phyloP scores from a whole-genome alignment of 805 yeast genomes.

The Kluyveromyces nonfermentans region DNA sequence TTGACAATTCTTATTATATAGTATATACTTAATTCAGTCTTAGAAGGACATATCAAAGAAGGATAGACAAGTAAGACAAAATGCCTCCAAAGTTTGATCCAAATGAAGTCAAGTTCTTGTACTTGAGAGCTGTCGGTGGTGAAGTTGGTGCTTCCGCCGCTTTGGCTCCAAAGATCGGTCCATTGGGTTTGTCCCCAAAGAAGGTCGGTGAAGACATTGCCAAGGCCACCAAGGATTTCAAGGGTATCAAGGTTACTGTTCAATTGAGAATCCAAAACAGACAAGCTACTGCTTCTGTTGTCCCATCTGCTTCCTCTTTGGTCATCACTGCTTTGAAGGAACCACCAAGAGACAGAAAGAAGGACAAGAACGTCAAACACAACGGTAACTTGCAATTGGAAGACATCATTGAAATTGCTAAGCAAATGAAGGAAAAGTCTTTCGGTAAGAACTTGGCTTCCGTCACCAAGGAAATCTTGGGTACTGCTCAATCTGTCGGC shows the following conservation, averaged over 20 bases:
- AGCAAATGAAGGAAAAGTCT: conserved; percentile 94
- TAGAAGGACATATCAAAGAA: conserved; percentile 7
- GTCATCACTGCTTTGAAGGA: conserved; percentile 99
- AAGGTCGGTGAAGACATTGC: conserved; percentile 99
- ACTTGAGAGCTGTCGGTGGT: conserved; percentile 99
- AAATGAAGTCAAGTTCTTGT: conserved; percentile 93
- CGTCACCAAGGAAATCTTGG: conserved; percentile 96
- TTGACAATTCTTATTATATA: neutral
- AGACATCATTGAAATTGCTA: conserved; percentile 94
- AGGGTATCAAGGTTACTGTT: conserved; percentile 98
- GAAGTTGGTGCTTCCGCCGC: conserved; percentile 99
- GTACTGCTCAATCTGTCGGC: conserved; percentile 99
- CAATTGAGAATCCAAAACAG: conserved; percentile 99
- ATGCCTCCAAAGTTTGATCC: conserved; percentile 99
- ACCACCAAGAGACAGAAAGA: conserved; percentile 99
- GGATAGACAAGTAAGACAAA: conserved; percentile 18
- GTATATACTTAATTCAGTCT: neutral
- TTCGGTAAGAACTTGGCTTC: conserved; percentile 97
- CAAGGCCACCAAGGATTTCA: conserved; percentile 98
- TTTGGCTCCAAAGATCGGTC: conserved; percentile 99
- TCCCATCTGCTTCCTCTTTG: conserved; percentile 97
- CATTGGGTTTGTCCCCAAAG: conserved; percentile 99
- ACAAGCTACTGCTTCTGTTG: conserved; percentile 98
- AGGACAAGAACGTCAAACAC: conserved; percentile 99
- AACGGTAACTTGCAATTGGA: conserved; percentile 96